phyloP scores from a whole-genome alignment of 2,329 filamentous ascomycete species.

The Didymella exigua region DNA sequence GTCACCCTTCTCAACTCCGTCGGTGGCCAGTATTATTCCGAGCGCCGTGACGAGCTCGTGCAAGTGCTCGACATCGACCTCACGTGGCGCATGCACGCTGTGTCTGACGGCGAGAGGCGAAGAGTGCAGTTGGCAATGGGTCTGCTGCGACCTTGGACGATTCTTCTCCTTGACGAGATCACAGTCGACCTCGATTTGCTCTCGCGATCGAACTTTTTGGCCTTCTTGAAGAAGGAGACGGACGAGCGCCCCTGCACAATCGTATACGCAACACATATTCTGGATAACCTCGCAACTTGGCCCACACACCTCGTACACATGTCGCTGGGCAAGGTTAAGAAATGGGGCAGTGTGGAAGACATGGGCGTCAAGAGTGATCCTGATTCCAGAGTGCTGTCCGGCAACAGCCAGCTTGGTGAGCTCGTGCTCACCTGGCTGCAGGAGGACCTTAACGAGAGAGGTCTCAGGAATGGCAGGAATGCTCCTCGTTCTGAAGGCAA shows the following conservation, averaged over 20 bases:
- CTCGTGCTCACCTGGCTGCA: conserved; percentile 87
- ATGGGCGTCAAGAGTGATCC: conserved; percentile 57
- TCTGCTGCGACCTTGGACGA: conserved; percentile 85
- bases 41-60: conserved; percentile 84
- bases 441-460: conserved; percentile 77
- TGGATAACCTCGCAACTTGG: conserved; percentile 94
- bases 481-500: conserved; percentile 61
- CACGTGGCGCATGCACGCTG: conserved; percentile 92
- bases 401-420: conserved; percentile 85
- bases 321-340: conserved; percentile 85
- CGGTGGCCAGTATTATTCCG: conserved; percentile 82
- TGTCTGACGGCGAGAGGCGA: conserved; percentile 88
- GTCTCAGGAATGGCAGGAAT: conserved; percentile 69
- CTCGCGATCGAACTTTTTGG: conserved; percentile 80
- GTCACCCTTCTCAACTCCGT: conserved; percentile 82
- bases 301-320: conserved; percentile 96
- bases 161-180: conserved; percentile 92
- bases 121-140: conserved; percentile 97
- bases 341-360: conserved; percentile 78
- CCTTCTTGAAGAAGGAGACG: conserved; percentile 86
- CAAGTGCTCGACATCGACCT: conserved; percentile 89
- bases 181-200: conserved; percentile 95
- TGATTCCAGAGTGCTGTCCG: conserved; percentile 51
- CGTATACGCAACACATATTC: conserved; percentile 95
- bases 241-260: conserved; percentile 83